Evolutionary conservation across 176 grass and related monocot species (phyloP), one percentile per base, ranked within the genome.

Genomic region (Tillandsia leiboldiana): DNA sequence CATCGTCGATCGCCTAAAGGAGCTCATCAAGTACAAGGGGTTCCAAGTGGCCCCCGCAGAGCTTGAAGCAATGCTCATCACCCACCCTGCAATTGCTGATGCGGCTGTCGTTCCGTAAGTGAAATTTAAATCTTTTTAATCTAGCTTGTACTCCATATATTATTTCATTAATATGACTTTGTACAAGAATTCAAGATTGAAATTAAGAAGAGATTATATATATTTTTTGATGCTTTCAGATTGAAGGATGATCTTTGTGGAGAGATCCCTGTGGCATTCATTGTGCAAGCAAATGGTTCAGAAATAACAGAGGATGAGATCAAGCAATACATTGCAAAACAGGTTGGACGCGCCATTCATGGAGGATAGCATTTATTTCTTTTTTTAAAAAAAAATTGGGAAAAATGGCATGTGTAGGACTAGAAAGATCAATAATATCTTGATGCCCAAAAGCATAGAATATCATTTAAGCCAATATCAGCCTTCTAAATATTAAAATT

Each of bases 231-330:
- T 58, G 10, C 2, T 12, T 53, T 58, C 70, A 97, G 93, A 48
- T 92, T 90, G 89, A 85, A 87, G 82, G 89, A 97, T 11, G 93
- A 92, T 73, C 50, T 85, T 56, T 75, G 85, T 4, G 93, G 93
- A 53, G 93, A 97, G 74, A 65, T 97, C 51, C 93, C 93, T 5
- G 89, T 92, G 57, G 89, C 93, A 52, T 97, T 97, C 72, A 79
- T 97, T 75, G 82, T 97, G 56, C 73, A 75, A 72, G 82, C 64
- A 51, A 79, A 92, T 73, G 82, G 84, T 63, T 92, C 84, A 59
- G 77, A 83, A 54, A 86, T 97, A n/a, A 83, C 79, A 9, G 86
- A 97, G 63, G 87, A 79, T 0, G 89, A 97, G 82, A 92, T 97
- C 72, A 90, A 92, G 61, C 86, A 92, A 70, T 90, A 91, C 11